These are phyloP conservation scores for Alternaria consortialis DNA, from an alignment of 2,329 filamentous ascomycete species.

Conservation along the genomic window DNA sequence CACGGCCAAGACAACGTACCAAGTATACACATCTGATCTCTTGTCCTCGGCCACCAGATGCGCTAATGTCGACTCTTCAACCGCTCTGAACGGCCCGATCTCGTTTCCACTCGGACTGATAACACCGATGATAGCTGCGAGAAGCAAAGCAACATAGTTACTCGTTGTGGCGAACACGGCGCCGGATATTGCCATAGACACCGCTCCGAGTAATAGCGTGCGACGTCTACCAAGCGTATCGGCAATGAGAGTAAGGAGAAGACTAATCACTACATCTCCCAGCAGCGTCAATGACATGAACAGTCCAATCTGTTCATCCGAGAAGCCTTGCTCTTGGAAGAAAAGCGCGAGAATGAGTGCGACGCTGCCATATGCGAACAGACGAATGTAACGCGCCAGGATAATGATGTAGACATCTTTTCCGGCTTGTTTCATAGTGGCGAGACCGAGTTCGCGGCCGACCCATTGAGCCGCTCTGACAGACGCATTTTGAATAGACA, in stretches of 20 bases:
- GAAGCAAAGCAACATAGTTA: constrained; percentile 44
- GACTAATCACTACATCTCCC: constrained; percentile 49
- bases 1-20: constrained; percentile 53
- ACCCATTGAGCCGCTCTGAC: constrained; percentile 31
- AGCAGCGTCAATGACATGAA: constrained; percentile 54
- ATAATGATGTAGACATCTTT: constrained; percentile 49
- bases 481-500: constrained; percentile 21
- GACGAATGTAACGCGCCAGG: constrained; percentile 47
- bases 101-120: constrained; percentile 53
- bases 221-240: constrained; percentile 47
- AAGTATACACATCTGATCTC: constrained; percentile 51
- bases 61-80: constrained; percentile 52
- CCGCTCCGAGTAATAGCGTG: constrained; percentile 46
- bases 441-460: constrained; percentile 40
- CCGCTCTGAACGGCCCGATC: constrained; percentile 53
- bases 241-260: constrained; percentile 50
- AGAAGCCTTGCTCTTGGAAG: constrained; percentile 46
- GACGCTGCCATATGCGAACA: constrained; percentile 49
- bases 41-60: constrained; percentile 42
- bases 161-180: constrained; percentile 46
- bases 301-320: constrained; percentile 50
- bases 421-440: constrained; percentile 37
- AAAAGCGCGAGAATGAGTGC: constrained; percentile 51
- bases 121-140: constrained; percentile 50
- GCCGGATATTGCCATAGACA: constrained; percentile 48